Percentiles rank a stretch among this genome's conserved stretches.
Conservation (phyloP, 2,329 filamentous ascomycete species). For the Alternaria hordeiaustralica region DNA sequence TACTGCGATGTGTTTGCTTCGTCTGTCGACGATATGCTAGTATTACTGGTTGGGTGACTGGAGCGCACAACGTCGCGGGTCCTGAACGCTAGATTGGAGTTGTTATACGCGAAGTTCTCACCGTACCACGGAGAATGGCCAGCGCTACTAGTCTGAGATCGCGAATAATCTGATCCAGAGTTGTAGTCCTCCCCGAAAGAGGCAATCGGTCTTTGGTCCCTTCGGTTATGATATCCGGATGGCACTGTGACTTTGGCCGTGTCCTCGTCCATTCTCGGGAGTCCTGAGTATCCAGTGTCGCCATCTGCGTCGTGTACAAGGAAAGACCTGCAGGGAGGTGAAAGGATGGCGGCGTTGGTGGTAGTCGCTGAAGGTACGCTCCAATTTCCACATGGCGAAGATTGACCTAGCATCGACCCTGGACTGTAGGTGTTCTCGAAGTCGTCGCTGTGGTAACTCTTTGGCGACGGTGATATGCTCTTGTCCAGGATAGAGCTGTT, state of each 20-base stretch:
- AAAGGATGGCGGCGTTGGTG: neutral
- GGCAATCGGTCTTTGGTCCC: neutral
- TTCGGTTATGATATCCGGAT: neutral
- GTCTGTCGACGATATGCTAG: neutral
- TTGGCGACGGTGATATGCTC: slow-evolving; percentile 24
- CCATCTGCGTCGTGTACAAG: neutral
- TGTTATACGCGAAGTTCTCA: neutral
- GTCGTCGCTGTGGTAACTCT: slow-evolving; percentile 27
- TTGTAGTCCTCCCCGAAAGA: neutral
- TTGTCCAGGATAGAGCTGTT: slow-evolving; percentile 16
- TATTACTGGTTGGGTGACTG: neutral
- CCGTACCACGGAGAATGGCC: slow-evolving; percentile 12
- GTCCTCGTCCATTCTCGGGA: neutral
- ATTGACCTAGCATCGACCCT: slow-evolving; percentile 4
- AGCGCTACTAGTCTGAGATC: slow-evolving; percentile 14
- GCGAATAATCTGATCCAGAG: slow-evolving; percentile 12
- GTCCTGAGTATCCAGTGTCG: neutral
- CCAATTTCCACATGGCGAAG: slow-evolving; percentile 10
- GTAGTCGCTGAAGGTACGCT: neutral
- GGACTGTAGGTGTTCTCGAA: slow-evolving; percentile 14
- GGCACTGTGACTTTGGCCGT: neutral
- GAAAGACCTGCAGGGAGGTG: neutral
- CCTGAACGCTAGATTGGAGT: neutral
- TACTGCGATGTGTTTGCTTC: neutral
- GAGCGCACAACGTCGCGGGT: neutral